Base-by-base conservation (phyloP, 2,329 filamentous ascomycete species). In the Alternaria brassicicola region DNA sequence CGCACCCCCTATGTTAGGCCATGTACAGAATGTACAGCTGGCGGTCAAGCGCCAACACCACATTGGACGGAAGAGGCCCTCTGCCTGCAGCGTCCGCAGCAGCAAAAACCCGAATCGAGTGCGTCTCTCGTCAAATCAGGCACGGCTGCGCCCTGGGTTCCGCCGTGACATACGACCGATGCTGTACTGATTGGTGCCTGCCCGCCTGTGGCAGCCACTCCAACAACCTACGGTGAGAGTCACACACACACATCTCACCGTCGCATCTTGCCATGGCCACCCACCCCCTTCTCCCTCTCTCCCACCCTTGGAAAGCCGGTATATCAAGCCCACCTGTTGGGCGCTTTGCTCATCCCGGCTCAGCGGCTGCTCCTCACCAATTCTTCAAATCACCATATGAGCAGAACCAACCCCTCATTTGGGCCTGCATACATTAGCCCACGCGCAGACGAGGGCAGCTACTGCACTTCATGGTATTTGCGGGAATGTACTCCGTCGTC, bases 361-460 rank as follows among this genome's bases (percentile, higher is more conserved):
- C 47, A 30, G 28, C n/a, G 23, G 51, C 52, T 38, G 45, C 33
- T 43, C 45, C 51, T 58, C 55, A 45, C 55, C 19, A 50, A 55
- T 49, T 52, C 35, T 59, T 50, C 51, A 55, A 25, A 55, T 39
- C 33, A 35, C 41, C 21, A 55, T 39, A 47, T 52, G 19, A 25
- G 31, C 21, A 39, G 48, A 57, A 49, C 57, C 57, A 57, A 49
- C 57, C 57, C 62, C 59, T 61, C 58, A 59, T 62, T 69, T 61
- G 64, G 65, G 68, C 65, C 61, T 64, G 68, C 69, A 59, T 67
- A 66, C 66, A 69, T 70, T 72, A 67, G 68, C 48, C 60, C 42
- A 62, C 35, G 51, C 61, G 38, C 60, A 64, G 53, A 62, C 61
- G 61, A 62, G 62, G 45, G 52, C 56, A 62, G 51, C 59, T 52